Evolutionary conservation across 2,329 filamentous ascomycete species (phyloP).

Genomic region (Calonectria pseudoturangicola): DNA sequence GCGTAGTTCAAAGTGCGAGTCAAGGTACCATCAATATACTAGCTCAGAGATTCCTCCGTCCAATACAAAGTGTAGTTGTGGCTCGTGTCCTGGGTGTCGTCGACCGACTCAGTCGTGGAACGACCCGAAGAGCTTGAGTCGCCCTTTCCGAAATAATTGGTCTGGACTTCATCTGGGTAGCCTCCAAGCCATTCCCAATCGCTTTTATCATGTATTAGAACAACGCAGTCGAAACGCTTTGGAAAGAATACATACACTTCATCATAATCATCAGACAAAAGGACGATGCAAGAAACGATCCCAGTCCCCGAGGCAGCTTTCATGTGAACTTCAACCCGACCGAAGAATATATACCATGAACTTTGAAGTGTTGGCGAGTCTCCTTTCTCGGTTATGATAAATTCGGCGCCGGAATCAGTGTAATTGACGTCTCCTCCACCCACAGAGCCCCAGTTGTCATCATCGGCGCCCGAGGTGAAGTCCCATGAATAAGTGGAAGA

Average conservation of each 20-base stretch:
- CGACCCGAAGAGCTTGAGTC: slow-evolving; percentile 78
- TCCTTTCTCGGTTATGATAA: slow-evolving; percentile 74
- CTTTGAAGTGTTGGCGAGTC: slow-evolving; percentile 78
- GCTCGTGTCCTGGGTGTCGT: slow-evolving; percentile 58
- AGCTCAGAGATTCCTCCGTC: slow-evolving; percentile 75
- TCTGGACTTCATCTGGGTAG: slow-evolving; percentile 62
- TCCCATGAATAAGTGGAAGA: slow-evolving; percentile 47
- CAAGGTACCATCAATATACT: slow-evolving; percentile 72
- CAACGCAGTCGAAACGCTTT: not conserved
- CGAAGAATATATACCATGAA: slow-evolving; percentile 91
- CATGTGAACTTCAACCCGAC: slow-evolving; percentile 81
- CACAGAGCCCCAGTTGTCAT: slow-evolving; percentile 46
- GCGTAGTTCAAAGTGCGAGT: slow-evolving; percentile 57
- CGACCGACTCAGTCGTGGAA: slow-evolving; percentile 66
- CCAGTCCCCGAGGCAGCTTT: slow-evolving; percentile 83
- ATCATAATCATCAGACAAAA: slow-evolving; percentile 86
- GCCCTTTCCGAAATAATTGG: slow-evolving; percentile 85
- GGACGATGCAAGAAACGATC: slow-evolving; percentile 84
- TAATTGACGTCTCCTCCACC: slow-evolving; percentile 48
- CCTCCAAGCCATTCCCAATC: slow-evolving; percentile 79
- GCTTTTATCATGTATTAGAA: slow-evolving; percentile 23
- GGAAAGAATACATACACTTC: slow-evolving; percentile 40
- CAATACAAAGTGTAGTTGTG: slow-evolving; percentile 83
- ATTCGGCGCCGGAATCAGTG: slow-evolving; percentile 47
- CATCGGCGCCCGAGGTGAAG: slow-evolving; percentile 48